Evolutionary conservation across 306 rosid species (phyloP).

Genomic region (Cucumis sativus): DNA sequence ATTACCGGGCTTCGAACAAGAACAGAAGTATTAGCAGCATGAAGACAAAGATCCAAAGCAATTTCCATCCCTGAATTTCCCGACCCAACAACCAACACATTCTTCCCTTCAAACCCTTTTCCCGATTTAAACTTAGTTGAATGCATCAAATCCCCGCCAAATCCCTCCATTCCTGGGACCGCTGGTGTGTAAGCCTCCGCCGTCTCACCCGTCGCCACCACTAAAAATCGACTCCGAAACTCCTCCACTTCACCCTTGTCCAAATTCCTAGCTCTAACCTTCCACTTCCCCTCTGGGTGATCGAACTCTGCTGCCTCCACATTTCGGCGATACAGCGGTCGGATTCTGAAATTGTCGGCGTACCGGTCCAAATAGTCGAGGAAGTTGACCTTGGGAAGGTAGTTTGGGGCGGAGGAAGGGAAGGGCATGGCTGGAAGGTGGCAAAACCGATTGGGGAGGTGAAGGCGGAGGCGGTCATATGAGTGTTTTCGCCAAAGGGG

Average conservation of each 20-base stretch:
- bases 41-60: constrained; percentile 3
- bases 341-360: not conserved
- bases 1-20: constrained; percentile 54
- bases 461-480: constrained; percentile 13
- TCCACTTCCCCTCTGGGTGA: constrained; percentile 19
- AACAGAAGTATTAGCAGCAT: constrained; percentile 37
- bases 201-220: constrained; percentile 2
- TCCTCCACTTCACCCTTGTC: constrained; percentile 19
- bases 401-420: not conserved
- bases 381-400: constrained; percentile 11
- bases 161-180: constrained; percentile 11
- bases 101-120: not conserved
- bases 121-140: constrained; percentile 4
- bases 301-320: constrained; percentile 18
- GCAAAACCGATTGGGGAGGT: constrained; percentile 18
- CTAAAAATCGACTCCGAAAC: not conserved
- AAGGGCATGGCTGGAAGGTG: constrained; percentile 12
- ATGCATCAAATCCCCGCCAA: constrained; percentile 11
- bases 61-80: constrained; percentile 15
- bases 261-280: constrained; percentile 20
- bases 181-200: not conserved
- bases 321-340: not conserved
- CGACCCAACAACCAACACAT: constrained; percentile 20
- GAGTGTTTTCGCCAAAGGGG: constrained; percentile 20
- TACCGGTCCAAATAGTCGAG: constrained; percentile 10